Evolutionary conservation across 169 alveolate species (phyloP).

Genomic region (Plasmodium vinckei): DNA sequence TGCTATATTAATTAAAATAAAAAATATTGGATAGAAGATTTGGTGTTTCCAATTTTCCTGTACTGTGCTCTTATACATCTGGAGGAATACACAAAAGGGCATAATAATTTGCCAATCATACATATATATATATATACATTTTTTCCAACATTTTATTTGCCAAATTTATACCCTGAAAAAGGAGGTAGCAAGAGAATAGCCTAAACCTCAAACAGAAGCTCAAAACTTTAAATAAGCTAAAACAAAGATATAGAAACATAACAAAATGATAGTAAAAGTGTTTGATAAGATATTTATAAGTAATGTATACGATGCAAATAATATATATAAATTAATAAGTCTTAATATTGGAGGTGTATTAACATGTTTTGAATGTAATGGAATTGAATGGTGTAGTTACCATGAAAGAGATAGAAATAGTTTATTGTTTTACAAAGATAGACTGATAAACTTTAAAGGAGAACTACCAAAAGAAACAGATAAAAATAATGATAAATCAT

Average conservation of each 20-base stretch:
- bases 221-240: too few relatives aligned
- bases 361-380: slow-evolving; percentile 48
- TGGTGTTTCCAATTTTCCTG: too few relatives aligned
- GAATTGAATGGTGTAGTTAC: slow-evolving; percentile 50
- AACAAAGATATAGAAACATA: not conserved
- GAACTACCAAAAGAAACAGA: not conserved
- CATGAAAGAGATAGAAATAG: not conserved
- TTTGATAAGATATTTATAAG: slow-evolving; percentile 61
- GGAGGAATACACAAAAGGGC: too few relatives aligned
- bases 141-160: too few relatives aligned
- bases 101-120: too few relatives aligned
- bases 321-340: slow-evolving; percentile 29
- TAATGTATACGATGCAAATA: slow-evolving; percentile 60
- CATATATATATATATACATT: too few relatives aligned
- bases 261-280: slow-evolving; percentile 45
- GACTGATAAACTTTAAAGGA: slow-evolving; percentile 11
- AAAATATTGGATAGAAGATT: too few relatives aligned
- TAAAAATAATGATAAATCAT: not conserved
- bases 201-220: too few relatives aligned
- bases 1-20: too few relatives aligned
- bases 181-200: too few relatives aligned
- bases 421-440: slow-evolving; percentile 44
- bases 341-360: slow-evolving; percentile 66
- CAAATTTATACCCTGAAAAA: too few relatives aligned
- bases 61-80: too few relatives aligned